phyloP scores from a whole-genome alignment of 805 yeast species.

The Yamadazyma nakazawae region DNA sequence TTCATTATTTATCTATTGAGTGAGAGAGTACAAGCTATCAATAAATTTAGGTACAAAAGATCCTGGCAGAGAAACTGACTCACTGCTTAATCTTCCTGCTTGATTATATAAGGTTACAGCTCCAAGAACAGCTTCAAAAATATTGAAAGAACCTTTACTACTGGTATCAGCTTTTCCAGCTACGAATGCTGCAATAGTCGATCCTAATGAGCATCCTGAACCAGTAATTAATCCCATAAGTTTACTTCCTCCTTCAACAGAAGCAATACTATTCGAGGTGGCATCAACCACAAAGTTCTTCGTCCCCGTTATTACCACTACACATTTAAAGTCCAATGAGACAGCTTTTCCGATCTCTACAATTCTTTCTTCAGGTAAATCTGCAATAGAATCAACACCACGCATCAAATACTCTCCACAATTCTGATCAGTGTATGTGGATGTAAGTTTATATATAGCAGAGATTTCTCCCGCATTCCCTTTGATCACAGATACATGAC shows the following conservation, averaged over 20 bases:
- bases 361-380: slow-evolving; percentile 21
- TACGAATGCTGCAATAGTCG: slow-evolving; percentile 58
- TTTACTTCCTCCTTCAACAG: slow-evolving; percentile 54
- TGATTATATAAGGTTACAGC: slow-evolving; percentile 59
- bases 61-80: slow-evolving; percentile 48
- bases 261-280: slow-evolving; percentile 12
- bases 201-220: slow-evolving; percentile 79
- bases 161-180: slow-evolving; percentile 38
- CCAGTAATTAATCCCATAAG: slow-evolving; percentile 73
- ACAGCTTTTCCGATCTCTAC: slow-evolving; percentile 45
- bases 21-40: slow-evolving; percentile 32
- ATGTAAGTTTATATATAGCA: slow-evolving; percentile 46
- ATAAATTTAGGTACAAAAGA: slow-evolving; percentile 47
- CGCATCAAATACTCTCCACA: slow-evolving; percentile 46
- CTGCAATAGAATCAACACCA: slow-evolving; percentile 63
- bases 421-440: slow-evolving; percentile 16
- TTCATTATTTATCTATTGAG: neutral
- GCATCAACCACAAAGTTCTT: slow-evolving; percentile 26
- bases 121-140: slow-evolving; percentile 46
- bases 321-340: slow-evolving; percentile 49
- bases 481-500: slow-evolving; percentile 65
- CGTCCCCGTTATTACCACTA: slow-evolving; percentile 71
- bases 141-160: slow-evolving; percentile 17
- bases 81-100: slow-evolving; percentile 58
- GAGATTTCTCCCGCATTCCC: slow-evolving; percentile 85